A percentile compares a stretch with the other conserved stretches of the same genome.
Conservation (phyloP, 192 early-diverging fungal species). For the Haplosporangium gracile region DNA sequence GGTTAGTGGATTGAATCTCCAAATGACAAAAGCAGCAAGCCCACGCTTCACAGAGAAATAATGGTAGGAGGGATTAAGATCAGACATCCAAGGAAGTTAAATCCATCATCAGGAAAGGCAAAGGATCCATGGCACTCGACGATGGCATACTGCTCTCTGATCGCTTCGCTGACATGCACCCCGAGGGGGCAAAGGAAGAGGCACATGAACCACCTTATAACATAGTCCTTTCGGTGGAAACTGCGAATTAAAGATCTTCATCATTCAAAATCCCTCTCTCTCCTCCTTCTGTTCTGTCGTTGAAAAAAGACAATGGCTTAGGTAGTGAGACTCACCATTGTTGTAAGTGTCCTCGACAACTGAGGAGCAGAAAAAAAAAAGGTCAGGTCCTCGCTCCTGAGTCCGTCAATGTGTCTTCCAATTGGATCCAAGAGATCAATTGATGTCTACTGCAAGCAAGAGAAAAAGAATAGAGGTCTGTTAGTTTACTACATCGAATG, state of each 20-base stretch:
- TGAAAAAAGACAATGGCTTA: neutral
- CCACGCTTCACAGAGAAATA: too few species aligned
- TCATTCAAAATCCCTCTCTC: constrained; percentile 28
- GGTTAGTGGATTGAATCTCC: too few species aligned
- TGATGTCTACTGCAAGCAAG: neutral
- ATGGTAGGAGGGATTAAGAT: constrained; percentile 6
- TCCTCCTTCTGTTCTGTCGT: neutral
- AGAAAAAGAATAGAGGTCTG: neutral
- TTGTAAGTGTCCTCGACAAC: neutral
- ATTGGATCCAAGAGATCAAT: neutral
- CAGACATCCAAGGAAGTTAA: constrained; percentile 61
- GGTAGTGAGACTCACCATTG: constrained; percentile 19
- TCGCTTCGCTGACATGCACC: constrained; percentile 46
- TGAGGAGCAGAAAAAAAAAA: neutral
- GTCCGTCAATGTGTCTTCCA: neutral
- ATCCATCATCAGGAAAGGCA: constrained; percentile 49
- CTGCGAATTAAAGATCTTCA: constrained; percentile 56
- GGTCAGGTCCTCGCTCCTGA: neutral
- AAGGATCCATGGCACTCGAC: constrained; percentile 44
- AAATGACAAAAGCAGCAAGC: too few species aligned
- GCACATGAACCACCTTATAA: constrained; percentile 40
- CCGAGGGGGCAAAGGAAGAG: constrained; percentile 22
- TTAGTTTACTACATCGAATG: neutral
- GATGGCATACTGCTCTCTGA: constrained; percentile 61
- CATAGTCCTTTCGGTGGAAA: constrained; percentile 59